Conservation (phyloP, 2,329 filamentous ascomycete species). For the Apiospora pterosperma region DNA sequence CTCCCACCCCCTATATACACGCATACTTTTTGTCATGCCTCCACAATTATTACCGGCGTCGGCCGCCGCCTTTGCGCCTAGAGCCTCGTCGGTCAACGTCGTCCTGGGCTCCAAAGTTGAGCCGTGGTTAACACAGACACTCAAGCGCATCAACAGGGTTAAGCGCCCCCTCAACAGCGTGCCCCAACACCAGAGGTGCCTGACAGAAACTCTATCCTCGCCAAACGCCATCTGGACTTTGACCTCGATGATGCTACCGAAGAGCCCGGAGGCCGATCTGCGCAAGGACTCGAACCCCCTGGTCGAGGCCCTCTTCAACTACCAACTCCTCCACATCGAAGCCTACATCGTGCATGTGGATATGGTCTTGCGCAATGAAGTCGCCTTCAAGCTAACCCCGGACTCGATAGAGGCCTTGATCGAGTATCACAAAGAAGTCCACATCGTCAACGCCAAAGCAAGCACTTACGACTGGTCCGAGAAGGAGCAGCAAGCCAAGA, state of each 20-base stretch:
- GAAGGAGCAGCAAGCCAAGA: constrained; percentile 95
- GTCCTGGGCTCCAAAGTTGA: constrained; percentile 90
- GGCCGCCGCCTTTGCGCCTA: constrained; percentile 91
- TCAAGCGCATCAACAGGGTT: constrained; percentile 94
- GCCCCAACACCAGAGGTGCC: constrained; percentile 89
- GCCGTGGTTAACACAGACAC: constrained; percentile 92
- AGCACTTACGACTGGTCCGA: constrained; percentile 93
- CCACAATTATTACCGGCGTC: constrained; percentile 91
- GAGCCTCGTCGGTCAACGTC: constrained; percentile 86
- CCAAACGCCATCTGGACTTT: constrained; percentile 91
- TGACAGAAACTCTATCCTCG: constrained; percentile 90
- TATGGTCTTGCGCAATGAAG: constrained; percentile 96
- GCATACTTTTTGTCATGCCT: constrained; percentile 64
- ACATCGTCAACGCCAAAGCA: constrained; percentile 85
- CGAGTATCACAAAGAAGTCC: constrained; percentile 94
- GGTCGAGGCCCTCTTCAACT: constrained; percentile 86
- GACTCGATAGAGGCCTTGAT: constrained; percentile 92
- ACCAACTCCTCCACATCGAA: constrained; percentile 88
- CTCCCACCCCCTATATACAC: constrained; percentile 9
- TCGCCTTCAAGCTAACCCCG: constrained; percentile 94
- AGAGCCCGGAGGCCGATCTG: constrained; percentile 81
- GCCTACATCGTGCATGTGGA: constrained; percentile 99
- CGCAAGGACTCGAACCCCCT: constrained; percentile 78
- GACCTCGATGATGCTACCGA: constrained; percentile 87
- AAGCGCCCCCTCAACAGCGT: constrained; percentile 98